phyloP scores from a whole-genome alignment of 176 grass and related monocot species.

The Puya raimondii region DNA sequence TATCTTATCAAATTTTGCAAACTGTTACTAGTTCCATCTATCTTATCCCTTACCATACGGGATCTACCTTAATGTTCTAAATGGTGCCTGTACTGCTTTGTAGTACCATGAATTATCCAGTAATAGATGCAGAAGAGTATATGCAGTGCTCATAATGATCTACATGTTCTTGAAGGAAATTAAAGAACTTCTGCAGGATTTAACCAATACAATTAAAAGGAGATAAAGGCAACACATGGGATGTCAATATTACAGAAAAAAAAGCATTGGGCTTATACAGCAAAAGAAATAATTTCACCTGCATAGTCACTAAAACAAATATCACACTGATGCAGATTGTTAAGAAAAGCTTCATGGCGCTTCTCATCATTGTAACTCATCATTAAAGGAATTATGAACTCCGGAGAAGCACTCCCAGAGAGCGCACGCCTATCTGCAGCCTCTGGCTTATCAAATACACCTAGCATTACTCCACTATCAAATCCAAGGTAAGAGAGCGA shows the following conservation, averaged over 20 bases:
- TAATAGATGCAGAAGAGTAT: too few relatives aligned
- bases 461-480: slow-evolving; percentile 40
- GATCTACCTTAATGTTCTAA: too few relatives aligned
- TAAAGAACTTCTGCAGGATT: too few relatives aligned
- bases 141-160: too few relatives aligned
- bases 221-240: background rate
- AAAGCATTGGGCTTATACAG: background rate
- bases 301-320: slow-evolving; percentile 57
- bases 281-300: slow-evolving; percentile 27
- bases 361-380: slow-evolving; percentile 47
- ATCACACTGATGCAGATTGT: slow-evolving; percentile 48
- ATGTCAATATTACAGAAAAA: background rate
- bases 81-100: too few relatives aligned
- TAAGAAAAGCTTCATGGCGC: slow-evolving; percentile 50
- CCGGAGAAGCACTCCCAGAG: slow-evolving; percentile 26
- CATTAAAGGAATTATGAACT: slow-evolving; percentile 57
- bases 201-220: background rate
- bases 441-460: slow-evolving; percentile 24
- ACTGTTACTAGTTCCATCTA: background rate
- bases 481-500: slow-evolving; percentile 36
- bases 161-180: too few relatives aligned
- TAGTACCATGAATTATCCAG: too few relatives aligned
- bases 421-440: slow-evolving; percentile 32
- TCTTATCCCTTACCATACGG: too few relatives aligned
- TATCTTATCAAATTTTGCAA: background rate